Evolutionary conservation across 495 filamentous ascomycete genomes (phyloP), one percentile per base, ranked within the genome.

Genomic region (Xylaria cubensis): DNA sequence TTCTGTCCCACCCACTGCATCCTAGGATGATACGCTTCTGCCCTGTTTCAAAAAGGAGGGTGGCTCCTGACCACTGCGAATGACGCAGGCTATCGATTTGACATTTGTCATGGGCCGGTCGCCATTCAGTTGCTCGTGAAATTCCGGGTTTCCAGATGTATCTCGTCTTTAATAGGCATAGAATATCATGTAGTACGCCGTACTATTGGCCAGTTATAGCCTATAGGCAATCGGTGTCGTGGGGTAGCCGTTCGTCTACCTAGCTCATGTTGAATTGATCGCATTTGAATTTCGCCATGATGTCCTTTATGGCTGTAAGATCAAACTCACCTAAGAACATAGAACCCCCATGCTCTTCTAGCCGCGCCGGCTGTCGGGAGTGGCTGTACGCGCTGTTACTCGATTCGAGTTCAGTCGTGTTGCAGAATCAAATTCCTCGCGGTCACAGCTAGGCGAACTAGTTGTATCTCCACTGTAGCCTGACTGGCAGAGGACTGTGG

Each of bases 101-200:
- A 48, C 67, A 69, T 69, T 69, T 69, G 67, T 69, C 67, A 69
- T 59, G 53, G 48, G 53, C 67, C 39, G 24, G 34, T 58, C 36
- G 36, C 50, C 8, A 19, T 21, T 21, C 51, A 44, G 34, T 41
- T 12, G 50, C 67, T 46, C 48, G 39, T 51, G 65, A 50, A 42
- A 56, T 42, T 36, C 36, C 24, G 42, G 65, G 32, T 44, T 56
- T 56, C 34, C 5, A 44, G 29, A 67, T n/a, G 21, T 53, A 29
- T 53, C 46, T 55, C 39, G 58, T 67, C 65, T 67, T 42, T 24
- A 67, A 55, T 21, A 36, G 34, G 65, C 65, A 67, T 42, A 44
- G 50, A 29, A 9, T 29, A 39, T 53, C 0, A 44, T 44, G 39
- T 17, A 61, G 56, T 61, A 39, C 12, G 2, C 3, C 10, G 39